A percentile compares a stretch with the other conserved stretches of the same genome.
Evolutionary conservation across 2,329 filamentous ascomycete genomes (phyloP).

Genomic region (Venturiaceae sp.): DNA sequence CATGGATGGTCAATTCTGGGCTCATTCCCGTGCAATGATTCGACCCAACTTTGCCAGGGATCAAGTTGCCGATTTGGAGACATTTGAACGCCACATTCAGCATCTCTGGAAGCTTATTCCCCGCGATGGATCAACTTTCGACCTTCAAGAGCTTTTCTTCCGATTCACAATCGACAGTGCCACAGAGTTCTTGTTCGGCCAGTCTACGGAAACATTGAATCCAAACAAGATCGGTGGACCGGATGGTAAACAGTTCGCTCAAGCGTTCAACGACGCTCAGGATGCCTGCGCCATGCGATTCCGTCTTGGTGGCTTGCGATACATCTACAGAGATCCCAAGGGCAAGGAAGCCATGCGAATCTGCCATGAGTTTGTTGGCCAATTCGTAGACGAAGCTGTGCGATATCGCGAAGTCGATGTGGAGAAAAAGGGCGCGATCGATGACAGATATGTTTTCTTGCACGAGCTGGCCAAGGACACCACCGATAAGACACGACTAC

Average conservation of each 20-base stretch:
- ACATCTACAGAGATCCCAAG: conserved; percentile 22
- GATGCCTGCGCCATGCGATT: conserved; percentile 24
- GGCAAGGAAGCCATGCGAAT: conserved; percentile 29
- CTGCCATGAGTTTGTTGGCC: conserved; percentile 33
- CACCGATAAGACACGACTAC: conserved; percentile 30
- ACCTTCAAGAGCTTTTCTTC: conserved; percentile 35
- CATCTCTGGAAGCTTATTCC: conserved; percentile 51
- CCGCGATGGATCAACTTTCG: conserved; percentile 33
- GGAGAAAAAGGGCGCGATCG: conserved; percentile 19
- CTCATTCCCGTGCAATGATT: conserved; percentile 35
- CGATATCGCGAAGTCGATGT: conserved; percentile 19
- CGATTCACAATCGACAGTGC: conserved; percentile 39
- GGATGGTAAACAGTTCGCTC: conserved; percentile 29
- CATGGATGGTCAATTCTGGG: conserved; percentile 31
- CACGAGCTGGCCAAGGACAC: conserved; percentile 36
- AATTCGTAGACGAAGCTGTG: conserved; percentile 36
- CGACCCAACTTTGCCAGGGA: conserved; percentile 43
- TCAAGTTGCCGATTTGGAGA: conserved; percentile 43
- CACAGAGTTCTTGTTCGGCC: conserved; percentile 39
- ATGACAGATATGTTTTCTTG: conserved; percentile 33
- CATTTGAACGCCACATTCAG: conserved; percentile 51
- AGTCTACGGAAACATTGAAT: conserved; percentile 25
- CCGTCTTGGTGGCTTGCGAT: conserved; percentile 25
- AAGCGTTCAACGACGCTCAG: conserved; percentile 33
- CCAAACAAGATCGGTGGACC: conserved; percentile 16